A percentile compares a stretch with the other conserved stretches of the same genome.
phyloP scores from a whole-genome alignment of 768 basidiomycete genomes.

The Tricholoma furcatifolium region DNA sequence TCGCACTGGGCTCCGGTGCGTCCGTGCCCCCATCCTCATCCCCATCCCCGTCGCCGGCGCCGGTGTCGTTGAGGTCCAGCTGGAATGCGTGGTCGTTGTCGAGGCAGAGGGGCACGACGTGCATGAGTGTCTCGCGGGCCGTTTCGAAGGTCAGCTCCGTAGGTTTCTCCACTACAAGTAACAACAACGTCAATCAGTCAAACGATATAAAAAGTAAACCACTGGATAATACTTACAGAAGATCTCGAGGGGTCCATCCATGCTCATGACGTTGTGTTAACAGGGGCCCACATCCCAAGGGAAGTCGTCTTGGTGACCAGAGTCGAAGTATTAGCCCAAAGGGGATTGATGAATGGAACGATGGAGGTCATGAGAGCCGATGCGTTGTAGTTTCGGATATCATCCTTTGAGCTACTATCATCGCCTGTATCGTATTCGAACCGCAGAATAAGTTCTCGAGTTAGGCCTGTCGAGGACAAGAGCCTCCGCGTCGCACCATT shows the following conservation, averaged over 20 bases:
- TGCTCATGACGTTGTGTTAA: constrained; percentile 92
- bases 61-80: background rate
- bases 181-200: no score
- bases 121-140: constrained; percentile 65
- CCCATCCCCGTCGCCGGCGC: background rate
- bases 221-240: constrained; percentile 66
- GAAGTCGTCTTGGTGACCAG: constrained; percentile 80
- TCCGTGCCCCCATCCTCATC: background rate
- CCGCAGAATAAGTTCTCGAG: constrained; percentile 32
- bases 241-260: constrained; percentile 85
- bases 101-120: constrained; percentile 82
- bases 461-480: constrained; percentile 22
- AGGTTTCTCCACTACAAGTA: constrained; percentile 73
- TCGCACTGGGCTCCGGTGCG: background rate
- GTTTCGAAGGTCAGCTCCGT: constrained; percentile 58
- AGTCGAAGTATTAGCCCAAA: constrained; percentile 59
- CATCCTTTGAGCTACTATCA: no score
- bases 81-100: constrained; percentile 56
- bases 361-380: constrained; percentile 21
- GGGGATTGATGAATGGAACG: constrained; percentile 30
- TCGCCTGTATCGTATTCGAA: constrained; percentile 23
- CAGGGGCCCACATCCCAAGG: constrained; percentile 90
- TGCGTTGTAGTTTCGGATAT: no score
- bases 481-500: constrained; percentile 26
- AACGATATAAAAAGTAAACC: no score